Percentiles rank a stretch among this genome's conserved stretches.
Evolutionary conservation across 177 flowering plant genomes (phyloP).

Genomic region (Vitis hybrid): DNA sequence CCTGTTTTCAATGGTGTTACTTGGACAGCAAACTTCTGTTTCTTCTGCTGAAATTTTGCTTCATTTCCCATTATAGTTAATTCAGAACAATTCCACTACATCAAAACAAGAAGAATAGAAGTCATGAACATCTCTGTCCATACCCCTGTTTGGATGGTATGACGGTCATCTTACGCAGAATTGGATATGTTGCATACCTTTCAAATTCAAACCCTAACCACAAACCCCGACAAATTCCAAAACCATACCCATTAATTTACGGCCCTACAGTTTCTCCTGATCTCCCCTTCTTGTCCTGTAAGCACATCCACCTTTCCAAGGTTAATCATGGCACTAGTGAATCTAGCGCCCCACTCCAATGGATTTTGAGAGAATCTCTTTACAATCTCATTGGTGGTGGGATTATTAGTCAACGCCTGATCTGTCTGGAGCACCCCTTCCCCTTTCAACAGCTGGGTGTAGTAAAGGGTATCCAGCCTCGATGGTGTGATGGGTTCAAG

Average conservation of each 20-base stretch:
- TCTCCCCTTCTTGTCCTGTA: slow-evolving; percentile 33
- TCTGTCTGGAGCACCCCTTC: slow-evolving; percentile 26
- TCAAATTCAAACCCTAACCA: neutral
- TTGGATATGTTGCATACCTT: neutral
- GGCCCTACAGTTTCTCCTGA: slow-evolving; percentile 28
- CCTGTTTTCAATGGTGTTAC: neutral
- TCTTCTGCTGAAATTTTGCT: neutral
- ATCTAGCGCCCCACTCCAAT: slow-evolving; percentile 7
- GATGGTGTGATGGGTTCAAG: slow-evolving; percentile 12
- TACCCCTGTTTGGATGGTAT: neutral
- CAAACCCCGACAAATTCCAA: too few species aligned
- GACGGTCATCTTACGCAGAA: neutral
- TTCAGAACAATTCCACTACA: neutral
- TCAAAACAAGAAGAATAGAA: neutral
- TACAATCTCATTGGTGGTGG: slow-evolving; percentile 20
- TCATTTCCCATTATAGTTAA: neutral
- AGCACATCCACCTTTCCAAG: slow-evolving; percentile 32
- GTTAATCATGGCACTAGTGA: slow-evolving; percentile 22
- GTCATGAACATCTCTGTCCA: neutral
- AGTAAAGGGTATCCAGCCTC: slow-evolving; percentile 22
- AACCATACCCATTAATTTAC: slow-evolving; percentile 2
- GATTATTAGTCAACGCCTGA: slow-evolving; percentile 15
- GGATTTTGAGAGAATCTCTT: slow-evolving; percentile 11
- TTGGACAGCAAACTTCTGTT: neutral
- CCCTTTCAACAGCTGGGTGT: slow-evolving; percentile 9